phyloP scores from a whole-genome alignment of 2,329 filamentous ascomycete species.

The Penicillium fuscoglaucum region DNA sequence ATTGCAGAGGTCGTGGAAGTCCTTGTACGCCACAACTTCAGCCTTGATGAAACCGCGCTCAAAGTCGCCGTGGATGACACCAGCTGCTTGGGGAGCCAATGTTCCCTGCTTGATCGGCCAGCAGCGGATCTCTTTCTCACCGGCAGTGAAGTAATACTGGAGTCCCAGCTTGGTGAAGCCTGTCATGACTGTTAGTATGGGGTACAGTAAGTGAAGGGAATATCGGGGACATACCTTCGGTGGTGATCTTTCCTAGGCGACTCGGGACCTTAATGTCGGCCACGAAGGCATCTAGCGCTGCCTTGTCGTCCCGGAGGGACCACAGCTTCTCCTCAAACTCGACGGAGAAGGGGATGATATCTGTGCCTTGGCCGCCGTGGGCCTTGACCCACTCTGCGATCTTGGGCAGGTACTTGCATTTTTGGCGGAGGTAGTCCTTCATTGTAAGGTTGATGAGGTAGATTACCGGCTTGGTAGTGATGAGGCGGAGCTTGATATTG shows the following conservation, averaged over 20 bases:
- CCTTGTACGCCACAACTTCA: slow-evolving; percentile 9
- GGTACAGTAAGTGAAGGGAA: neutral
- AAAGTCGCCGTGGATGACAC: slow-evolving; percentile 9
- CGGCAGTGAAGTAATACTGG: slow-evolving; percentile 9
- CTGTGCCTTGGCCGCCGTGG: slow-evolving; percentile 3
- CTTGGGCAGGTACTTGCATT: slow-evolving; percentile 8
- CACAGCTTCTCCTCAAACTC: slow-evolving; percentile 12
- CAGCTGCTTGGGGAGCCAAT: slow-evolving; percentile 6
- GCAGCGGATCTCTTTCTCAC: slow-evolving; percentile 10
- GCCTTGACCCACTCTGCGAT: slow-evolving; percentile 9
- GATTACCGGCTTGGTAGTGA: slow-evolving; percentile 9
- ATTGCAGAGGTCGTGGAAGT: slow-evolving; percentile 8
- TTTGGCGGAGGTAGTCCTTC: slow-evolving; percentile 10
- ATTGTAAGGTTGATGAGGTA: slow-evolving; percentile 11
- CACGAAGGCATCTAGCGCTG: slow-evolving; percentile 4
- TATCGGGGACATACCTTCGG: neutral
- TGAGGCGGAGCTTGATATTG: slow-evolving; percentile 2
- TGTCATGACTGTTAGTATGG: neutral
- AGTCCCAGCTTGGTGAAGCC: slow-evolving; percentile 9
- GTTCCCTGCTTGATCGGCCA: slow-evolving; percentile 6
- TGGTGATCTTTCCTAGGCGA: slow-evolving; percentile 1
- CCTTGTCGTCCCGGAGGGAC: slow-evolving; percentile 2
- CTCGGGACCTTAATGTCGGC: neutral
- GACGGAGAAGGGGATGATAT: slow-evolving; percentile 10
- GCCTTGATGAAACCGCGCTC: slow-evolving; percentile 10